Base-by-base conservation (phyloP, 805 yeast species). In the Saccharomyces kudriavzevii region DNA sequence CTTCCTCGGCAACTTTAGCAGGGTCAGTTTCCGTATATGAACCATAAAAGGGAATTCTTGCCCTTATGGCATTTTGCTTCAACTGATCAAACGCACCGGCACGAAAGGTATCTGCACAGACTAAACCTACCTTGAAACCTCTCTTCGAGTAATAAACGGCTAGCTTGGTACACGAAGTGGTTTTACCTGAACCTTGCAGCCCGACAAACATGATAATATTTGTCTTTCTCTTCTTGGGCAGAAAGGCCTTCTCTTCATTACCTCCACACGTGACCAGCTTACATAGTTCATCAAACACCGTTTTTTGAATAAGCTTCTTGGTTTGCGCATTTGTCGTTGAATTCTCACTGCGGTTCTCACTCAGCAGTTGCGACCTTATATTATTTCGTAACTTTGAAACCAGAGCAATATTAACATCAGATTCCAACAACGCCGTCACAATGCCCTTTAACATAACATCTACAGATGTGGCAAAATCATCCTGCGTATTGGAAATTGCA, bases 41-140 rank as follows among this genome's bases (percentile, higher is more conserved):
- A 63, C 99, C 99, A 70, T 83, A 92, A 71, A 82, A 92, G 47
- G 99, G 98, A 53, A 92, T 89, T 61, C 86, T 83, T 1, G 99
- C 95, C 74, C 89, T 89, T 52, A 92, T 89, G 25, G 99, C 98
- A 71, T 92, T 92, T 72, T 92, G 99, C 70, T 94, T 92, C 72
- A 92, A 80, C 77, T 92, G 99, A 73, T 92, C 99, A 75, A 92
- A 92, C 2, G 99, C 99, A 78, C 99, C 99, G 40, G 99, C 99
- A 78, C 99, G 84, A 78, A 92, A 94, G 29, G 99, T 94, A 76
- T 94, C 99, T 1, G 99, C 99, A 81, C 99, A 94, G 26, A 94
- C 98, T 67, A 94, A 76, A 51, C 98, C 98, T 48, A 89, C 96
- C 68, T 90, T 91, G 72, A 84, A 89, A 2, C 97, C 97, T 65